phyloP scores from a whole-genome alignment of 352 stramenopile genomes.

The Phytophthora hybrid region DNA sequence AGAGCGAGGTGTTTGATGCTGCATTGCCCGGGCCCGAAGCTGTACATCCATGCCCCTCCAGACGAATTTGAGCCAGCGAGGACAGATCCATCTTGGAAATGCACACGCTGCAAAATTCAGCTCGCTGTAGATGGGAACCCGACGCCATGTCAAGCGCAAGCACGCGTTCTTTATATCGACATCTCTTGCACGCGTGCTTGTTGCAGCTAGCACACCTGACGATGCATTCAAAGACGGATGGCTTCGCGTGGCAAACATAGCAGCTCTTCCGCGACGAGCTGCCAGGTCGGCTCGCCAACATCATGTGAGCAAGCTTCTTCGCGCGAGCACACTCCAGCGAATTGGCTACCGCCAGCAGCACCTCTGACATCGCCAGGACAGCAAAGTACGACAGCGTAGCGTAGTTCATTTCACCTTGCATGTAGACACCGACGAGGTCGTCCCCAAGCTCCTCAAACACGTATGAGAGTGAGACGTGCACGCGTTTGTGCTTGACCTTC shows the following conservation, averaged over 20 bases:
- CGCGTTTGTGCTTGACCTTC: conserved; percentile 23
- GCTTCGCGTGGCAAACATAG: conserved; percentile 3
- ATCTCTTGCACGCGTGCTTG: conserved; percentile 25
- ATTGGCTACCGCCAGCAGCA: conserved; percentile 12
- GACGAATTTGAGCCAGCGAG: conserved; percentile 8
- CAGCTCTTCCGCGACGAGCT: conserved; percentile 16
- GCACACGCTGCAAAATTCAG: conserved; percentile 24
- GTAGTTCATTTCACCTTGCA: conserved; percentile 20
- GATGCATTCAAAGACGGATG: conserved; percentile 30
- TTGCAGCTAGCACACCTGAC: conserved; percentile 19
- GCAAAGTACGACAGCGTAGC: conserved; percentile 7
- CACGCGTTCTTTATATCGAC: conserved; percentile 22
- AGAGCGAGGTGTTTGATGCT: background rate
- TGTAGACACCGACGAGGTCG: conserved; percentile 34
- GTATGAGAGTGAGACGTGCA: conserved; percentile 33
- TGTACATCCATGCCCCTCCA: background rate
- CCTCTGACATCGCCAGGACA: conserved; percentile 6
- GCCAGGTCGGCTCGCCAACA: background rate
- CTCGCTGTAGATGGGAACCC: conserved; percentile 7
- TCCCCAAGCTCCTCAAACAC: conserved; percentile 38
- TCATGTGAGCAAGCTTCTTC: conserved; percentile 17
- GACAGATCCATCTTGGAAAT: conserved; percentile 19
- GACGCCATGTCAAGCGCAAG: conserved; percentile 22
- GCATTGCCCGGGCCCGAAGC: background rate
- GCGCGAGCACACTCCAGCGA: conserved; percentile 13